Evolutionary conservation across 2,329 filamentous ascomycete genomes (phyloP).

Genomic region (Chrysoporthe puriensis): DNA sequence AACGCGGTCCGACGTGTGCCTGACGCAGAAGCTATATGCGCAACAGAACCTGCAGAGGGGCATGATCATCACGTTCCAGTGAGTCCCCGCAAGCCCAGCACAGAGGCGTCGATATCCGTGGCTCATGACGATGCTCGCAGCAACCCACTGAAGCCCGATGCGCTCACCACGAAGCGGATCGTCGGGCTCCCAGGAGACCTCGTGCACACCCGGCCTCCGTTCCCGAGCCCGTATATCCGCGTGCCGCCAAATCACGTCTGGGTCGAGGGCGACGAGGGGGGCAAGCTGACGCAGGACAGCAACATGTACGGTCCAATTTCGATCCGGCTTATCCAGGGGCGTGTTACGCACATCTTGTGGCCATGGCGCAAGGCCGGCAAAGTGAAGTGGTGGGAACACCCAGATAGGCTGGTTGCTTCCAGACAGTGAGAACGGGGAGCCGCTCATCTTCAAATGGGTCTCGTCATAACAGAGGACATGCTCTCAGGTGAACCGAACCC

Average conservation of each 20-base stretch:
- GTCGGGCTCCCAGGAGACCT: conserved; percentile 80
- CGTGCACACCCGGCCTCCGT: conserved; percentile 67
- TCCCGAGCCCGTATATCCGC: conserved; percentile 57
- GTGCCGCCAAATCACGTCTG: conserved; percentile 88
- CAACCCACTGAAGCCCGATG: conserved; percentile 71
- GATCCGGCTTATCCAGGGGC: conserved; percentile 73
- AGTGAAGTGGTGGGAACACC: conserved; percentile 61
- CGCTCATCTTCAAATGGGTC: no score
- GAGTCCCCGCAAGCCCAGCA: conserved; percentile 32
- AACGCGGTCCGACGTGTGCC: conserved; percentile 56
- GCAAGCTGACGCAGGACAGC: conserved; percentile 75
- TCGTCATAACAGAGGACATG: no score
- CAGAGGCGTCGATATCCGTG: neutral
- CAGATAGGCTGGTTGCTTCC: conserved; percentile 25
- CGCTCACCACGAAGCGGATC: conserved; percentile 78
- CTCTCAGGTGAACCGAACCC: neutral
- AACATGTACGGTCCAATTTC: conserved; percentile 89
- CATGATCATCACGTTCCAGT: conserved; percentile 76
- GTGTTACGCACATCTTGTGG: conserved; percentile 72
- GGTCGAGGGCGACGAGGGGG: conserved; percentile 88
- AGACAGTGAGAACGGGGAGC: conserved; percentile 7
- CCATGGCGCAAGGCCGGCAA: conserved; percentile 64
- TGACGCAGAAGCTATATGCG: conserved; percentile 63
- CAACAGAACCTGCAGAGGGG: conserved; percentile 65
- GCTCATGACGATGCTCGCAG: conserved; percentile 44